A percentile compares a stretch with the other conserved stretches of the same genome.
Evolutionary conservation across 768 basidiomycete genomes (phyloP).

Genomic region (Hygrocybe punicea): DNA sequence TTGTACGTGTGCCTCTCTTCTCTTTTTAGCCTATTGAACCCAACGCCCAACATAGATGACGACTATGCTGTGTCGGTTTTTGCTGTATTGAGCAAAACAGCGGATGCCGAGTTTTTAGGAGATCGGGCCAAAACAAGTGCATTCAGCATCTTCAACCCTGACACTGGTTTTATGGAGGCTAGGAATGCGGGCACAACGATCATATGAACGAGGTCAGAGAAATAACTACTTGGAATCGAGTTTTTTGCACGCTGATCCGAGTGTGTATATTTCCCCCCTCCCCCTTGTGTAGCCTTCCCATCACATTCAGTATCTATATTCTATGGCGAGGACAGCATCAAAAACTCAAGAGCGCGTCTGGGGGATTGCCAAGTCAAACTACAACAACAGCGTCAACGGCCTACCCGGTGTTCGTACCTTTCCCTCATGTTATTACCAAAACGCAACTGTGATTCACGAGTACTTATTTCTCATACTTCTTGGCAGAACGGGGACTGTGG

Average conservation of each 20-base stretch:
- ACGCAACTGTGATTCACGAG: background rate
- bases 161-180: conserved; percentile 81
- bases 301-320: conserved; percentile 81
- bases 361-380: conserved; percentile 59
- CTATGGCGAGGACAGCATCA: conserved; percentile 65
- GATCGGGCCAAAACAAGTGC: conserved; percentile 55
- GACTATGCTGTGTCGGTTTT: conserved; percentile 71
- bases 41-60: conserved; percentile 50
- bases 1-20: conserved; percentile 43
- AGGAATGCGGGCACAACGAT: conserved; percentile 69
- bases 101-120: conserved; percentile 46
- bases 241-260: background rate
- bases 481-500: conserved; percentile 82
- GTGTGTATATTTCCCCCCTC: too few relatives aligned
- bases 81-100: conserved; percentile 52
- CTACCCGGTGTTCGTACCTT: conserved; percentile 58
- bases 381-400: conserved; percentile 65
- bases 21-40: background rate
- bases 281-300: conserved; percentile 78
- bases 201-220: conserved; percentile 75
- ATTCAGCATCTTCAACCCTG: conserved; percentile 63
- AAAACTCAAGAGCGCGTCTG: conserved; percentile 71
- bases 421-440: too few relatives aligned
- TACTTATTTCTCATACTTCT: too few relatives aligned
- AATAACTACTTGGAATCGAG: background rate